Conservation (phyloP, 139 green algal species). For the Yamagishiella unicocca region DNA sequence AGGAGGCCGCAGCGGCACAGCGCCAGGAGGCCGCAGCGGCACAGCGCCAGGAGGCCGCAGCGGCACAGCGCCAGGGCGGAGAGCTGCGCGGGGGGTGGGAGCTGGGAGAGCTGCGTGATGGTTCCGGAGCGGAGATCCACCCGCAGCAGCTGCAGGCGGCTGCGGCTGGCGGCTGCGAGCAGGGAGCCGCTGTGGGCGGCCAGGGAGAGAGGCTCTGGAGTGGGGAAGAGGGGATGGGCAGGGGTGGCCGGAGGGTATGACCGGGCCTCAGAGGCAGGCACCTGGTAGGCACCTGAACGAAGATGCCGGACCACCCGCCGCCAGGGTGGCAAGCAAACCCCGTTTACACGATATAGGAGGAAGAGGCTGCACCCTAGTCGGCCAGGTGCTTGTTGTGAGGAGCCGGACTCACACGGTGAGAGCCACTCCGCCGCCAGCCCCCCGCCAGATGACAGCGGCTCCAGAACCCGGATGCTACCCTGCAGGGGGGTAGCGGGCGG, state of each 20-base stretch:
- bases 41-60: neutral
- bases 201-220: constrained; percentile 15
- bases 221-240: neutral
- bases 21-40: too few relatives aligned
- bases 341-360: too few relatives aligned
- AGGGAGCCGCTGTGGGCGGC: constrained; percentile 30
- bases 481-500: neutral
- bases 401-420: neutral
- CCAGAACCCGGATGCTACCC: constrained; percentile 42
- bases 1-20: too few relatives aligned
- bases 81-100: constrained; percentile 32
- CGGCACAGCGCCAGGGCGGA: constrained; percentile 27
- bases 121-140: neutral
- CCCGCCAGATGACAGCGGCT: neutral
- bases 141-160: neutral
- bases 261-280: too few relatives aligned
- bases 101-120: neutral
- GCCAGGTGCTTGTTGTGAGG: neutral
- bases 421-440: constrained; percentile 30
- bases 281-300: too few relatives aligned
- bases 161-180: constrained; percentile 33
- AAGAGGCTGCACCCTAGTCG: neutral
- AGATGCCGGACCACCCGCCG: too few relatives aligned
- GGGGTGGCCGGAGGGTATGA: too few relatives aligned
- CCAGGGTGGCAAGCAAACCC: too few relatives aligned